A percentile compares a stretch with the other conserved stretches of the same genome.
Evolutionary conservation across 2,329 filamentous ascomycete genomes (phyloP).

Genomic region (Fusarium setosum): DNA sequence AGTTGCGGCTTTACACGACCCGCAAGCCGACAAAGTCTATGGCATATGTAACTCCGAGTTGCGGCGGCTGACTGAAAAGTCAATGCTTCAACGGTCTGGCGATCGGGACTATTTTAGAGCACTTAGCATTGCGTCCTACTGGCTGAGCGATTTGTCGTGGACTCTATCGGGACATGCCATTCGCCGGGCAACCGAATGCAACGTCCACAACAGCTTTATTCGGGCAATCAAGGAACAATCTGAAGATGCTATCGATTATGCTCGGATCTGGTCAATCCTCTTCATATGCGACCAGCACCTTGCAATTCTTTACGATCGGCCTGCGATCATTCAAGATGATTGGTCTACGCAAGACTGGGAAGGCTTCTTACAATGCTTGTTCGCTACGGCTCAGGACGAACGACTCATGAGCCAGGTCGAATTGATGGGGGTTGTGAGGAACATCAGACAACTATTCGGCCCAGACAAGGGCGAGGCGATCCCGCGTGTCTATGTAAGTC

Average conservation of each 20-base stretch:
- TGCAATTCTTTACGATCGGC: slow-evolving; percentile 68
- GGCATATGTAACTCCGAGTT: slow-evolving; percentile 65
- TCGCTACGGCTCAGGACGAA: slow-evolving; percentile 63
- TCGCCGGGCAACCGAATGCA: slow-evolving; percentile 58
- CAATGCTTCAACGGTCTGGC: slow-evolving; percentile 50
- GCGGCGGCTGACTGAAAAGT: slow-evolving; percentile 62
- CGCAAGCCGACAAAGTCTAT: slow-evolving; percentile 62
- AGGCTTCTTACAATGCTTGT: slow-evolving; percentile 59
- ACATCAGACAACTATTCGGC: slow-evolving; percentile 65
- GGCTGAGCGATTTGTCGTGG: slow-evolving; percentile 72
- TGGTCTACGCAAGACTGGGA: slow-evolving; percentile 66
- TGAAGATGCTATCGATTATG: slow-evolving; percentile 59
- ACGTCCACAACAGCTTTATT: slow-evolving; percentile 53
- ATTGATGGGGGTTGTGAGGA: slow-evolving; percentile 67
- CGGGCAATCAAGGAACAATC: slow-evolving; percentile 49
- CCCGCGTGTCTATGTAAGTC: slow-evolving; percentile 61
- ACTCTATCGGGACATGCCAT: slow-evolving; percentile 66
- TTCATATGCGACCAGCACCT: slow-evolving; percentile 71
- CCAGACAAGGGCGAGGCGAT: slow-evolving; percentile 64
- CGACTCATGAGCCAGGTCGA: slow-evolving; percentile 69
- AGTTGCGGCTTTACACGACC: slow-evolving; percentile 68
- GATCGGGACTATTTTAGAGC: slow-evolving; percentile 65
- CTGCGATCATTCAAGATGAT: slow-evolving; percentile 68
- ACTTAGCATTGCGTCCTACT: slow-evolving; percentile 70
- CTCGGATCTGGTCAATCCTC: slow-evolving; percentile 68